phyloP scores from a whole-genome alignment of 2,329 filamentous ascomycete species.

The Coniella vitis region DNA sequence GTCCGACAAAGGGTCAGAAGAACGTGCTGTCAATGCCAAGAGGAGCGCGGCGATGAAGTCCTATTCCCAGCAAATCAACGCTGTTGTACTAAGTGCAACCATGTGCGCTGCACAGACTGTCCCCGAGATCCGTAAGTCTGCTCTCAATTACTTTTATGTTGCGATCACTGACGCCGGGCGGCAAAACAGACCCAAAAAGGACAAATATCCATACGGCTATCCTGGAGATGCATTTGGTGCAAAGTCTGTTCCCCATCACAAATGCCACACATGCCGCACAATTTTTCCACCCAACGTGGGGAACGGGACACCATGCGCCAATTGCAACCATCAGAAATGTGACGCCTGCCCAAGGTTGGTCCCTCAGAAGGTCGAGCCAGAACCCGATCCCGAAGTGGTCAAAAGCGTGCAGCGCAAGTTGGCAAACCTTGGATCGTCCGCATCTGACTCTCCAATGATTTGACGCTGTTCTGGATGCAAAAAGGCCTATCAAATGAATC shows the following conservation, averaged over 20 bases:
- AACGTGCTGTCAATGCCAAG: constrained; percentile 64
- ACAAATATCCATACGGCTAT: constrained; percentile 64
- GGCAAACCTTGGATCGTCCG: no score
- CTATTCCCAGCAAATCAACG: constrained; percentile 54
- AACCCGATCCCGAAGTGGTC: constrained; percentile 55
- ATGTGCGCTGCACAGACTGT: constrained; percentile 72
- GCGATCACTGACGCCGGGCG: constrained; percentile 15
- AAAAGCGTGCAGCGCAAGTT: constrained; percentile 51
- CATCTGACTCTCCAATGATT: no score
- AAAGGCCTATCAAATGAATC: no score
- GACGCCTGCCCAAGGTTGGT: constrained; percentile 50
- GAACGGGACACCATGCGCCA: constrained; percentile 48
- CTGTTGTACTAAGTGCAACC: constrained; percentile 61
- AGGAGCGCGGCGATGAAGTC: constrained; percentile 28
- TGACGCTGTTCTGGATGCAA: no score
- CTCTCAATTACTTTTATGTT: not conserved
- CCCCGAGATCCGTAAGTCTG: constrained; percentile 68
- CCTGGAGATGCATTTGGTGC: constrained; percentile 56
- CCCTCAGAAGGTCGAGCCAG: constrained; percentile 53
- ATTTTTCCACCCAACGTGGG: constrained; percentile 46
- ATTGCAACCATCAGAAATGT: constrained; percentile 56
- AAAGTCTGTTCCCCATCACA: constrained; percentile 45
- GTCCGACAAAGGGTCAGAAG: constrained; percentile 67
- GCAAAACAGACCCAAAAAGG: constrained; percentile 55
- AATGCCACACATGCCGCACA: constrained; percentile 57